Percentiles rank a stretch among this genome's conserved stretches.
Evolutionary conservation across 164 flowering plant species (phyloP).

Genomic region (Nymphaea colorata): DNA sequence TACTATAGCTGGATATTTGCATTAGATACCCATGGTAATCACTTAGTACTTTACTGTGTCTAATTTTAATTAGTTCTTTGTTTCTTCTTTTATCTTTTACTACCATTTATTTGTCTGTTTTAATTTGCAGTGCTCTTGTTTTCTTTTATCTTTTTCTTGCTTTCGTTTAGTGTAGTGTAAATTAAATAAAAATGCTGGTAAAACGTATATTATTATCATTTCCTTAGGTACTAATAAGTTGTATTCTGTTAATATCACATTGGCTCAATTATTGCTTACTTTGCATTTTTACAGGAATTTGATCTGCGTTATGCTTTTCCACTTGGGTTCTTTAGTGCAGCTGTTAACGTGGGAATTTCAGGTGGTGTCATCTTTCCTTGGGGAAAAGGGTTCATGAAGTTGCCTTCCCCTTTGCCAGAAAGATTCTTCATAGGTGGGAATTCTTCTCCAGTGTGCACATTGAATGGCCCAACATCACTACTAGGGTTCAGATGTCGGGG

Average conservation of each 20-base stretch:
- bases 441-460: slow-evolving; percentile 64
- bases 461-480: slow-evolving; percentile 66
- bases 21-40: too few species aligned
- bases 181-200: too few species aligned
- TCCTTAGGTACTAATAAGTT: too few species aligned
- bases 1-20: too few species aligned
- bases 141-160: too few species aligned
- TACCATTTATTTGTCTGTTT: too few species aligned
- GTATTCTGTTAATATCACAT: background rate
- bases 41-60: too few species aligned
- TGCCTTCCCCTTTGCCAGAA: slow-evolving; percentile 55
- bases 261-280: background rate
- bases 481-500: slow-evolving; percentile 79
- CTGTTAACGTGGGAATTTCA: slow-evolving; percentile 75
- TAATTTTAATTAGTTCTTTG: too few species aligned
- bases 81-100: too few species aligned
- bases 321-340: slow-evolving; percentile 61
- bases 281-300: slow-evolving; percentile 41
- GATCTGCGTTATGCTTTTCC: slow-evolving; percentile 89
- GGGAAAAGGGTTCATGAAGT: slow-evolving; percentile 57
- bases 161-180: too few species aligned
- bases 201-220: too few species aligned
- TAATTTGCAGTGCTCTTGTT: too few species aligned
- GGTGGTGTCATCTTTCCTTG: slow-evolving; percentile 70
- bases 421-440: slow-evolving; percentile 88